A percentile compares a stretch with the other conserved stretches of the same genome.
Evolutionary conservation across 345 rosid genomes (phyloP).

Genomic region (Populus ilicifolia): DNA sequence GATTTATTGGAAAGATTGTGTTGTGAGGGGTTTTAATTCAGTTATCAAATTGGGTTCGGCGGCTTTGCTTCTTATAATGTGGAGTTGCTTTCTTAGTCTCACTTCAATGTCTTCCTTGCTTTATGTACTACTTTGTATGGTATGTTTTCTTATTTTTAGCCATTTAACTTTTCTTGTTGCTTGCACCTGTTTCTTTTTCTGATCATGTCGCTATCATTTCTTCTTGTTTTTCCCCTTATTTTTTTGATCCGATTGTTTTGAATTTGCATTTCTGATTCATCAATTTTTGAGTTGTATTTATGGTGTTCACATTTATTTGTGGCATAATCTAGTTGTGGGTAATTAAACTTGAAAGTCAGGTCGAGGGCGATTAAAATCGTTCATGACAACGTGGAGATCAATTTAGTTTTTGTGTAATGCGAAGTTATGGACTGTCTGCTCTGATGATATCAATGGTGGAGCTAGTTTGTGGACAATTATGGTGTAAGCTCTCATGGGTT

Average conservation of each 20-base stretch:
- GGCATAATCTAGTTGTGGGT: not conserved
- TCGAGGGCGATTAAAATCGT: not conserved
- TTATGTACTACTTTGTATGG: constrained; percentile 81
- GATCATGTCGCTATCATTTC: not conserved
- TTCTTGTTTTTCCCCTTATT: no score
- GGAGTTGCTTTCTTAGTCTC: constrained; percentile 97
- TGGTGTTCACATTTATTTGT: not conserved
- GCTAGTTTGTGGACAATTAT: not conserved
- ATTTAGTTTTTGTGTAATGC: not conserved
- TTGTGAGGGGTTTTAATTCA: constrained; percentile 64
- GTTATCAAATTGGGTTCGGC: constrained; percentile 71
- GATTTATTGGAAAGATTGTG: constrained; percentile 70
- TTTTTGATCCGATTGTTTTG: not conserved
- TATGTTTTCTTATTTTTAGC: constrained; percentile 32
- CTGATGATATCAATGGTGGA: not conserved
- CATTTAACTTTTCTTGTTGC: not conserved
- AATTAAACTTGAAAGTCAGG: not conserved
- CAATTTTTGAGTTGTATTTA: not conserved
- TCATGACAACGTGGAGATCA: not conserved
- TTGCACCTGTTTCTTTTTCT: not conserved
- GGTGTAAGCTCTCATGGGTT: not conserved
- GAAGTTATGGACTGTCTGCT: not conserved
- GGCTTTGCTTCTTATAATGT: constrained; percentile 81
- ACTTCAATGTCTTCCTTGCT: constrained; percentile 84
- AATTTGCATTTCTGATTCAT: not conserved